A percentile compares a stretch with the other conserved stretches of the same genome.
Conservation (phyloP, 2,329 filamentous ascomycete genomes). For the Penicillium freii region DNA sequence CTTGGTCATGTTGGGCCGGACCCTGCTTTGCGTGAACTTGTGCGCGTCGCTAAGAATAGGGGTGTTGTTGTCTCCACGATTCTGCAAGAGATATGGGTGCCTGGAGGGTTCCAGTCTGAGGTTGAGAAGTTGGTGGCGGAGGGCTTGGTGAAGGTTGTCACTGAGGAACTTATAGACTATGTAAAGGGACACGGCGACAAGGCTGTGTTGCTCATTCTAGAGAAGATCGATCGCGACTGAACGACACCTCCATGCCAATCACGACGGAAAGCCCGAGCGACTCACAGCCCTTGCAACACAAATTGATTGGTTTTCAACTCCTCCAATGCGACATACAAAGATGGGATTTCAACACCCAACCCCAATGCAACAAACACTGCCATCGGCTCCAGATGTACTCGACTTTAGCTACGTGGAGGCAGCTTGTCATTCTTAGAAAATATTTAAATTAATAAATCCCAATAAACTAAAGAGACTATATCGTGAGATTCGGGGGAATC, state of each 20-base stretch:
- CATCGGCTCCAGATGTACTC: not conserved
- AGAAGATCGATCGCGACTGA: conserved; percentile 30
- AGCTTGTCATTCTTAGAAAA: not conserved
- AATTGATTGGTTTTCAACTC: conserved; percentile 1
- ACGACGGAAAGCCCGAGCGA: not conserved
- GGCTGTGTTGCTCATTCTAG: conserved; percentile 27
- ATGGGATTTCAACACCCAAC: not conserved
- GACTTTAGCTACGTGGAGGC: not conserved
- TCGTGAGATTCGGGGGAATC: not conserved
- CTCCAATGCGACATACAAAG: conserved; percentile 4
- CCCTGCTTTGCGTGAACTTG: conserved; percentile 50
- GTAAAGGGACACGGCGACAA: conserved; percentile 32
- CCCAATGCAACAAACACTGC: conserved; percentile 6
- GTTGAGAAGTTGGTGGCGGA: conserved; percentile 40
- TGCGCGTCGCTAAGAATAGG: conserved; percentile 48
- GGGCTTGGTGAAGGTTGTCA: conserved; percentile 36
- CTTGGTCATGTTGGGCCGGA: conserved; percentile 55
- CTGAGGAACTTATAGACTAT: conserved; percentile 30
- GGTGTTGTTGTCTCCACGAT: conserved; percentile 55
- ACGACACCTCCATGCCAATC: conserved; percentile 17
- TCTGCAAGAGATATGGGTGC: conserved; percentile 51
- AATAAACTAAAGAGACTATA: not conserved
- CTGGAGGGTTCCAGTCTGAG: conserved; percentile 49
- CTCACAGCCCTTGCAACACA: not conserved
- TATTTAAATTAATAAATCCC: not conserved